These are phyloP conservation scores for Aspergillus fructus DNA, from an alignment of 2,329 filamentous ascomycete species.

Conservation along the genomic window DNA sequence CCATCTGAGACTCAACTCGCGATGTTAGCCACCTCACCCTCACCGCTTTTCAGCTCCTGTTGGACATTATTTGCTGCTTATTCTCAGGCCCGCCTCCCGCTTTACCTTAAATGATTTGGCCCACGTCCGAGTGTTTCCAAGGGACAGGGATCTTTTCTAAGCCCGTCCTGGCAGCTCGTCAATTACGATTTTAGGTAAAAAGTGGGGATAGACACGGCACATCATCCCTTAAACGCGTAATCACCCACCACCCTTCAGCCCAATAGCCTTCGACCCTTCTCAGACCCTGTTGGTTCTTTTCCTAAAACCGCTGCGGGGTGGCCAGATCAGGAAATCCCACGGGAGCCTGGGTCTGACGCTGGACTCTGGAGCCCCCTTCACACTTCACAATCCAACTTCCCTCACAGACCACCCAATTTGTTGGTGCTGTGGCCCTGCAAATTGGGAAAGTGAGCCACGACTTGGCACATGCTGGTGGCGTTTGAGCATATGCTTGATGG, in stretches of 20 bases:
- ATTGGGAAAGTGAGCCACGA: slow-evolving; percentile 4
- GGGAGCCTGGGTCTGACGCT: neutral
- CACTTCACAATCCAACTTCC: neutral
- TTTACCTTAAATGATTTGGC: slow-evolving; percentile 2
- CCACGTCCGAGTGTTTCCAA: slow-evolving; percentile 11
- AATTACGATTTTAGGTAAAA: slow-evolving; percentile 15
- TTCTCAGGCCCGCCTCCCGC: slow-evolving; percentile 8
- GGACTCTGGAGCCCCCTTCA: neutral
- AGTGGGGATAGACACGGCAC: slow-evolving; percentile 20
- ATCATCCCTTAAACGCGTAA: slow-evolving; percentile 27
- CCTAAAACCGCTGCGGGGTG: slow-evolving; percentile 19
- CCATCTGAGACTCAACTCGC: neutral
- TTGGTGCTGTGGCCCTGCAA: neutral
- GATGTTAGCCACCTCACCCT: slow-evolving; percentile 15
- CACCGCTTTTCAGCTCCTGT: slow-evolving; percentile 20
- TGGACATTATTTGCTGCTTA: slow-evolving; percentile 9
- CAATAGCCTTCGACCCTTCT: slow-evolving; percentile 9
- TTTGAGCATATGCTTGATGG: slow-evolving; percentile 1
- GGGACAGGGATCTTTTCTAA: slow-evolving; percentile 17
- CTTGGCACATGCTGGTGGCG: slow-evolving; percentile 8
- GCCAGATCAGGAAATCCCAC: slow-evolving; percentile 18
- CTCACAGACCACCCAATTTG: neutral
- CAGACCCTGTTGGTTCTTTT: slow-evolving; percentile 12
- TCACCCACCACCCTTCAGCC: slow-evolving; percentile 6
- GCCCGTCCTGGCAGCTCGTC: slow-evolving; percentile 20